Evolutionary conservation across 164 flowering plant genomes (phyloP).

Genomic region (Vitis riparia): DNA sequence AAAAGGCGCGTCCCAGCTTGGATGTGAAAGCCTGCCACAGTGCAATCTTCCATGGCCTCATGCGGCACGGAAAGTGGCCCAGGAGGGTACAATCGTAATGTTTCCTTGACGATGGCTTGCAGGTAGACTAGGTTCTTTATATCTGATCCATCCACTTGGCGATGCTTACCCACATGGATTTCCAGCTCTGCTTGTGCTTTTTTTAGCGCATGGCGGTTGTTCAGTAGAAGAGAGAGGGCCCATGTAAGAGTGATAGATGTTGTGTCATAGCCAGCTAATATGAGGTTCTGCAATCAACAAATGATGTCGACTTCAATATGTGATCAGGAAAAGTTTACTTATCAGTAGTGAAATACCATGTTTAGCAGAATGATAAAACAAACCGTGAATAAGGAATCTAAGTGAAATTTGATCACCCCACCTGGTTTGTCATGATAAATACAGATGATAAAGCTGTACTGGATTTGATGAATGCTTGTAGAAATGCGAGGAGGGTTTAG

Average conservation of each 20-base stretch:
- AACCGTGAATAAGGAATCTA: background rate
- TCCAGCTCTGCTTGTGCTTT: conserved; percentile 30
- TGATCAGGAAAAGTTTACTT: background rate
- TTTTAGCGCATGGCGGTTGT: conserved; percentile 15
- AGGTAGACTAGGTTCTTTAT: conserved; percentile 24
- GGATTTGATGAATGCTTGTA: too few relatives aligned
- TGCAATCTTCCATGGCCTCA: conserved; percentile 25
- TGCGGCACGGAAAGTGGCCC: conserved; percentile 19
- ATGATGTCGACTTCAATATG: too few relatives aligned
- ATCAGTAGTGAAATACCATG: background rate
- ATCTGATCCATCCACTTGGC: conserved; percentile 31
- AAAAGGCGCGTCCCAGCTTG: conserved; percentile 25
- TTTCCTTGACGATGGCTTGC: conserved; percentile 30
- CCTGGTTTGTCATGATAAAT: too few relatives aligned
- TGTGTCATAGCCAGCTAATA: conserved; percentile 24
- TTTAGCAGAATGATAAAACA: background rate
- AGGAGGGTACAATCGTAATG: conserved; percentile 20
- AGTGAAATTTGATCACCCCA: too few relatives aligned
- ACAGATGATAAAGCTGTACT: too few relatives aligned
- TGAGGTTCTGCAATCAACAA: conserved; percentile 11
- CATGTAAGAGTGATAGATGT: conserved; percentile 22
- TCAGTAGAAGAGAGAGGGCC: conserved; percentile 23
- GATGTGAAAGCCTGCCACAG: conserved; percentile 25
- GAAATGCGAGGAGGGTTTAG: too few relatives aligned
- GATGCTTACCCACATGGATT: conserved; percentile 18